These are phyloP conservation scores for Hypoxylon sp. DNA, from an alignment of 2,329 filamentous ascomycete species.

Conservation along the genomic window DNA sequence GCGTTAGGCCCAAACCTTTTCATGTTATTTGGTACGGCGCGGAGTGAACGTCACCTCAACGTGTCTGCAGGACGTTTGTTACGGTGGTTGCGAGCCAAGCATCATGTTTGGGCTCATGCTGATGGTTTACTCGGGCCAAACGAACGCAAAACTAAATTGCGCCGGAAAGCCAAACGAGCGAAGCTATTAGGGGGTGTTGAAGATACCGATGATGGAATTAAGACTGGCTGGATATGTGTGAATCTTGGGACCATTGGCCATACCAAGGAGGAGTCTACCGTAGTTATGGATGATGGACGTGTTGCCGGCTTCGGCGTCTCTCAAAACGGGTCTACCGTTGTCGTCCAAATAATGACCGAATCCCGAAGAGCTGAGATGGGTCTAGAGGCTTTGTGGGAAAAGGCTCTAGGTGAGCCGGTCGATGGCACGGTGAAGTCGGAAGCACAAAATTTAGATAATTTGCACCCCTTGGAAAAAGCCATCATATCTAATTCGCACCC, in stretches of 20 bases:
- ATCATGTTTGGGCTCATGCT: constrained; percentile 81
- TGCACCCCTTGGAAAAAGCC: constrained; percentile 43
- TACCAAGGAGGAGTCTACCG: constrained; percentile 61
- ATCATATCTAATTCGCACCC: constrained; percentile 35
- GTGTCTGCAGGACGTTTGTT: constrained; percentile 91
- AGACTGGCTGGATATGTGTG: constrained; percentile 96
- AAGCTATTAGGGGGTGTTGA: constrained; percentile 80
- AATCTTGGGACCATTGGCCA: constrained; percentile 82
- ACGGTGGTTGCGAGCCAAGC: constrained; percentile 82
- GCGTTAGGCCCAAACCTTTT: constrained; percentile 90
- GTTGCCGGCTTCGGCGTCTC: constrained; percentile 83
- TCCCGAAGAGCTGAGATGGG: constrained; percentile 66
- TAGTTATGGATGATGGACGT: constrained; percentile 65
- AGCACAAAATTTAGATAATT: constrained; percentile 34
- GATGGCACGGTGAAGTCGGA: constrained; percentile 27
- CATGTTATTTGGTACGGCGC: constrained; percentile 92
- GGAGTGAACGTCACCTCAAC: constrained; percentile 93
- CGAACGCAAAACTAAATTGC: constrained; percentile 89
- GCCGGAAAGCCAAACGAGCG: constrained; percentile 83
- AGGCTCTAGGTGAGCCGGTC: constrained; percentile 46
- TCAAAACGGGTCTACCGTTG: constrained; percentile 65
- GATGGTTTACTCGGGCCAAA: constrained; percentile 92
- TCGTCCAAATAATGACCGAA: constrained; percentile 72
- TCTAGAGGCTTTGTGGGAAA: constrained; percentile 68
- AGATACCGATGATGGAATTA: constrained; percentile 84